phyloP scores from a whole-genome alignment of 768 basidiomycete species.

The Chalciporus piperatus region DNA sequence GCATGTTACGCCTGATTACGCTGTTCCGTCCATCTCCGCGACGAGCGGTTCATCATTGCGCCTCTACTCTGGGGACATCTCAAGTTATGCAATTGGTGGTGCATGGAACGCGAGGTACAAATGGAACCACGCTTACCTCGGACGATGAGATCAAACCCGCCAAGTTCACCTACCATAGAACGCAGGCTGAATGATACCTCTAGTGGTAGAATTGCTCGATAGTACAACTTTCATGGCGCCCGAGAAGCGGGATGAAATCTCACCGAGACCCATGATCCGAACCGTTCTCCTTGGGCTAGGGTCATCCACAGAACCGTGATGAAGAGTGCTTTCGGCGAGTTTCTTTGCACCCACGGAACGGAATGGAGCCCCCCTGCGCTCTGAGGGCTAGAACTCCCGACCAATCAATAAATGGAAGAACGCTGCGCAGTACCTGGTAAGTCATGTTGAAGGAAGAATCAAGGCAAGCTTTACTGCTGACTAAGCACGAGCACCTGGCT shows the following conservation, averaged over 20 bases:
- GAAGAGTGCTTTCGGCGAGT: conserved; percentile 1
- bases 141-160: not conserved
- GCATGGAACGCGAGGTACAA: not conserved
- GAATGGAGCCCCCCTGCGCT: conserved; percentile 12
- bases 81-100: not conserved
- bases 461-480: conserved; percentile 12
- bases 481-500: conserved; percentile 17
- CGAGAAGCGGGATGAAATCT: not conserved
- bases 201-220: not conserved
- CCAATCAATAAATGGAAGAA: not conserved
- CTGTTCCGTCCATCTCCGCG: conserved; percentile 4
- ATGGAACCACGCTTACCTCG: conserved; percentile 7
- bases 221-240: not conserved
- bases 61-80: conserved; percentile 4
- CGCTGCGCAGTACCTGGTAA: not conserved
- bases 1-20: conserved; percentile 5
- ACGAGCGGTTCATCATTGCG: conserved; percentile 3
- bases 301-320: not conserved
- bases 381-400: conserved; percentile 3
- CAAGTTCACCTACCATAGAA: conserved; percentile 6
- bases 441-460: not conserved
- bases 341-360: conserved; percentile 7
- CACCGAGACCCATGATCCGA: conserved; percentile 18
- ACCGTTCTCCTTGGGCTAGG: conserved; percentile 7
- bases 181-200: conserved; percentile 4